Conservation (phyloP, 345 rosid species). For the Camelina hispida region DNA sequence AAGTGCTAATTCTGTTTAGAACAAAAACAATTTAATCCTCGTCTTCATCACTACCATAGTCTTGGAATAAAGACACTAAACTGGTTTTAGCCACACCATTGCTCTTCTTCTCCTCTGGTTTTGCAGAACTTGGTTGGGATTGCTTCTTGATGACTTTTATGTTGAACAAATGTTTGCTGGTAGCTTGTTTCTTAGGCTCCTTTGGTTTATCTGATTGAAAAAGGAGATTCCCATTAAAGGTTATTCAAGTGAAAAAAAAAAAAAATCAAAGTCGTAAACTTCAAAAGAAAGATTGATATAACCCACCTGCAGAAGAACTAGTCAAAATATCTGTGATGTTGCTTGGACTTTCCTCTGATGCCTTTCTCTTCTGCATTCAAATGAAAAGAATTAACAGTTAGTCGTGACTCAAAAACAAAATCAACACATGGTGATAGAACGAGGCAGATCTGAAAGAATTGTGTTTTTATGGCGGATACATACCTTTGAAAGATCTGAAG, state of each 20-base stretch:
- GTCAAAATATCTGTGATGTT: constrained; percentile 60
- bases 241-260: not conserved
- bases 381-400: constrained; percentile 10
- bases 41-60: constrained; percentile 66
- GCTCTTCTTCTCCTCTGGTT: constrained; percentile 47
- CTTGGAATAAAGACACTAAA: constrained; percentile 64
- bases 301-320: constrained; percentile 49
- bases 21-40: constrained; percentile 41
- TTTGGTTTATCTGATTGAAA: constrained; percentile 38
- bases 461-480: constrained; percentile 26
- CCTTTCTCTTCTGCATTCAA: constrained; percentile 60
- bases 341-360: constrained; percentile 47
- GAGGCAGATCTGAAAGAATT: constrained; percentile 7
- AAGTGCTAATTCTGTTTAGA: not conserved
- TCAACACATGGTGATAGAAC: not conserved
- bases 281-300: constrained; percentile 11
- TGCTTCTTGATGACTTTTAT: constrained; percentile 65
- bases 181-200: constrained; percentile 37
- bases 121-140: constrained; percentile 31
- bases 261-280: constrained; percentile 3
- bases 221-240: constrained; percentile 1
- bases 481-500: constrained; percentile 41
- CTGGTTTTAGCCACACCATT: constrained; percentile 41
- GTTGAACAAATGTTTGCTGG: constrained; percentile 43
- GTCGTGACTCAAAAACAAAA: not conserved